Evolutionary conservation across 805 yeast genomes (phyloP).

Genomic region (Pichia ethanolica): DNA sequence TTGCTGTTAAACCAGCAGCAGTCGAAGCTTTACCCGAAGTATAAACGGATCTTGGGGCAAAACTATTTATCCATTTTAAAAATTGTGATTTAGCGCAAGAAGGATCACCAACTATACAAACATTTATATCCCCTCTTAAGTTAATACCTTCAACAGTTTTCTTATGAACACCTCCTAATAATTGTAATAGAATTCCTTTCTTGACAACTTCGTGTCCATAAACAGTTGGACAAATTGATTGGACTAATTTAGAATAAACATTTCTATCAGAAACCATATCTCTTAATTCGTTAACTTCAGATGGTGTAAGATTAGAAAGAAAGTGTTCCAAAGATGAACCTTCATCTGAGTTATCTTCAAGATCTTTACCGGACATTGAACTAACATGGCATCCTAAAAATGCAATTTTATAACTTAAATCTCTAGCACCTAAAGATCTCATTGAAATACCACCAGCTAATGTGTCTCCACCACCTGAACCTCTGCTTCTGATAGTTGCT

Average conservation of each 20-base stretch:
- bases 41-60: conserved; percentile 90
- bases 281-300: conserved; percentile 77
- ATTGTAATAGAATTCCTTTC: conserved; percentile 82
- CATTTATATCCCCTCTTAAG: conserved; percentile 92
- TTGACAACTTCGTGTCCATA: conserved; percentile 93
- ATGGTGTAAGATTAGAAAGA: conserved; percentile 66
- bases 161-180: conserved; percentile 94
- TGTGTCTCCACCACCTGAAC: conserved; percentile 44
- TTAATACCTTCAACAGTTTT: conserved; percentile 89
- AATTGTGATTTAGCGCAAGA: conserved; percentile 96
- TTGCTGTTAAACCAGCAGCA: conserved; percentile 98
- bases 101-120: conserved; percentile 96
- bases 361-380: conserved; percentile 39
- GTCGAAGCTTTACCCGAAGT: conserved; percentile 98
- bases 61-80: conserved; percentile 83
- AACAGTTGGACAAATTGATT: conserved; percentile 91
- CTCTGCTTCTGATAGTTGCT: conserved; percentile 55
- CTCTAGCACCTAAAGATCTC: conserved; percentile 87
- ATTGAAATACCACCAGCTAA: conserved; percentile 79
- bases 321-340: conserved; percentile 55
- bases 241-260: conserved; percentile 74
- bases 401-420: conserved; percentile 84
- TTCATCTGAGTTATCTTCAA: conserved; percentile 20
- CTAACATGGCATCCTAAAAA: conserved; percentile 87
- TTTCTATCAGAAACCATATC: conserved; percentile 87